phyloP scores from a whole-genome alignment of 177 flowering plant species.

The Vitis hybrid region DNA sequence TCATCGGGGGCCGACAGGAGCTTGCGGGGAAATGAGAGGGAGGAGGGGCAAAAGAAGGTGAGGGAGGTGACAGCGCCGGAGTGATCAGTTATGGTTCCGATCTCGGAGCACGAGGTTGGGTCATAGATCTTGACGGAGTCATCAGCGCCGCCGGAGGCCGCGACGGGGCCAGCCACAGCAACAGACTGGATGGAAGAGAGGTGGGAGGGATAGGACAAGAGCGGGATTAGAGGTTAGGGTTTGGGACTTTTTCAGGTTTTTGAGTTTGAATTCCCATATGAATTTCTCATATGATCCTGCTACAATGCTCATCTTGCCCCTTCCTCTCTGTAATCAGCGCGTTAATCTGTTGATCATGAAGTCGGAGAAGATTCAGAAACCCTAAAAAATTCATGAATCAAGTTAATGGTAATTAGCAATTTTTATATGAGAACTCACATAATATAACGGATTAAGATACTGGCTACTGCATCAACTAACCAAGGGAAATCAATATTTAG shows the following conservation, averaged over 20 bases:
- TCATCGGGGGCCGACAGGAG: conserved; percentile 70
- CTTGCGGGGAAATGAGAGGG: conserved; percentile 74
- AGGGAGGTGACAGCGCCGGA: conserved; percentile 61
- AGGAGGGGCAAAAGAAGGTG: conserved; percentile 55
- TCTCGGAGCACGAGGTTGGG: conserved; percentile 55
- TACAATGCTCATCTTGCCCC: conserved; percentile 48
- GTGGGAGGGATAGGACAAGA: conserved; percentile 87
- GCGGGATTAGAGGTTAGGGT: conserved; percentile 49
- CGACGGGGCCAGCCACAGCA: conserved; percentile 63
- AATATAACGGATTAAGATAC: no score
- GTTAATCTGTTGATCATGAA: no score
- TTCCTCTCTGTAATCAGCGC: no score
- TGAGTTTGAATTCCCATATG: conserved; percentile 85
- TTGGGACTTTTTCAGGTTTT: conserved; percentile 27
- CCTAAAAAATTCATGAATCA: no score
- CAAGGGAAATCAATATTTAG: no score
- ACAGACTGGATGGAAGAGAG: conserved; percentile 67
- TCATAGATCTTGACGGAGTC: conserved; percentile 86
- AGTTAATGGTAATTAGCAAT: no score
- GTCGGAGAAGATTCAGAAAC: no score
- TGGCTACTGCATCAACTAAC: no score
- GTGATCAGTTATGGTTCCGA: conserved; percentile 66
- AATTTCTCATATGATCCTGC: conserved; percentile 94
- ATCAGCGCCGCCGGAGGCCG: conserved; percentile 76
- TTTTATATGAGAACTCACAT: no score